Conservation (phyloP, 108 stramenopile genomes). For the Nannochloropsis gaditana region DNA sequence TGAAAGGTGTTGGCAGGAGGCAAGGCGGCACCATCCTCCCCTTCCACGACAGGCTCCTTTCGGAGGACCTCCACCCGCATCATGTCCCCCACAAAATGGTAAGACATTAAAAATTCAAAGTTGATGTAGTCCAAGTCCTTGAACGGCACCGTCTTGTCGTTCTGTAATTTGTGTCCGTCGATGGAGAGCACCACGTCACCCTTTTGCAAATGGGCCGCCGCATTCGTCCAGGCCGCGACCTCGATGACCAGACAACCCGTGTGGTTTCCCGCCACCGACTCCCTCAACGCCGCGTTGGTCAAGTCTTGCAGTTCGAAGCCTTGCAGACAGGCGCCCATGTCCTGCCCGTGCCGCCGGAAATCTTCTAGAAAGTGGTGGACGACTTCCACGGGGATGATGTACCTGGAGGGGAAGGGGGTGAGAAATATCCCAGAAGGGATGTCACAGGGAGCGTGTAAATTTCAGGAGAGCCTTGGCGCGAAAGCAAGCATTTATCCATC, state of each 20-base stretch:
- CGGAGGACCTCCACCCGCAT: slow-evolving; percentile 19
- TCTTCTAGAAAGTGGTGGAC: slow-evolving; percentile 52
- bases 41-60: background rate
- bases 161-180: slow-evolving; percentile 40
- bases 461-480: background rate
- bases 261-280: slow-evolving; percentile 25
- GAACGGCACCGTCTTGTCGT: slow-evolving; percentile 48
- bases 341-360: slow-evolving; percentile 36
- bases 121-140: slow-evolving; percentile 38
- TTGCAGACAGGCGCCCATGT: slow-evolving; percentile 38
- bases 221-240: slow-evolving; percentile 27
- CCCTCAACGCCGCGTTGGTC: slow-evolving; percentile 36
- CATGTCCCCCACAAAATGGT: slow-evolving; percentile 42
- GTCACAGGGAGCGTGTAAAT: background rate
- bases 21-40: slow-evolving; percentile 26
- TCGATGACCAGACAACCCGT: slow-evolving; percentile 33
- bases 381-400: slow-evolving; percentile 61
- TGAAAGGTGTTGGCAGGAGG: background rate
- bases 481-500: slow-evolving; percentile 8
- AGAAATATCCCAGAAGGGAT: background rate
- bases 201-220: slow-evolving; percentile 23
- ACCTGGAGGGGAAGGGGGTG: background rate
- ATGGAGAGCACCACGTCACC: slow-evolving; percentile 42
- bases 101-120: slow-evolving; percentile 30
- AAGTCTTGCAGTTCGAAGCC: slow-evolving; percentile 34